Base-by-base conservation (phyloP, 2,329 filamentous ascomycete species). In the Colletotrichum sp. region DNA sequence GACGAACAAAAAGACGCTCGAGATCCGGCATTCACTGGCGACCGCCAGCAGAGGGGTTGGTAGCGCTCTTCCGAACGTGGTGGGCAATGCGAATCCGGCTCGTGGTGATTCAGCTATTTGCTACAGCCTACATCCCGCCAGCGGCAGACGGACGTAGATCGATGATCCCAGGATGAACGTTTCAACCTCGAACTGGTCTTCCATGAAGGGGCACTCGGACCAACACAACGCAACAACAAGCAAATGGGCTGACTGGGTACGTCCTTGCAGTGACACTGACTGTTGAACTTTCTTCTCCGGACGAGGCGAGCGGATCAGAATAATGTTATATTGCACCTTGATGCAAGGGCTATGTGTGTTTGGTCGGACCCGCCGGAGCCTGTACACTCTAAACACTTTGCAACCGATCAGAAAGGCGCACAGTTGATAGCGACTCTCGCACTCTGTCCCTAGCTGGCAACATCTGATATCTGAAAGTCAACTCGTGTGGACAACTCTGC, bases 121-220 rank as follows among this genome's bases (percentile, higher is more conserved):
- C 39, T 32, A 28, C 32, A 39, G 48, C 25, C 39, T 39, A 28
- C 39, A 60, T 60, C 25, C 64, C 55, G 30, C 27, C 58, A 48
- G 62, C 34, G 30, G n/a, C n/a, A 58, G 39, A 67, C 16, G 39
- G 56, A 34, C n/a, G 34, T 48, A 73, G 70, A 74, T 76, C 70
- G 74, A 76, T 74, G 64, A 74, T 74, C 74, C 74, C 39, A 27
- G 73, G 52, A 69, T 74, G 74, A 76, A 76, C 70, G 74, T 76
- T 76, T 76, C 74, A 76, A 76, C 74, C 18, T 76, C 74, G 74
- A 76, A 76, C 70, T 69, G 70, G 34, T 74, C 64, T 67, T 73
- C 52, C 56, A 67, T 62, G 55, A 55, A 27, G 12, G 18, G 56
- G 61, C 70, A 60, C 73, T 64, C 56, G 70, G 73, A 36, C 64